A percentile compares a stretch with the other conserved stretches of the same genome.
These are phyloP conservation scores for Actinomucor elegans DNA, from an alignment of 371 early-diverging fungal species.

Conservation along the genomic window DNA sequence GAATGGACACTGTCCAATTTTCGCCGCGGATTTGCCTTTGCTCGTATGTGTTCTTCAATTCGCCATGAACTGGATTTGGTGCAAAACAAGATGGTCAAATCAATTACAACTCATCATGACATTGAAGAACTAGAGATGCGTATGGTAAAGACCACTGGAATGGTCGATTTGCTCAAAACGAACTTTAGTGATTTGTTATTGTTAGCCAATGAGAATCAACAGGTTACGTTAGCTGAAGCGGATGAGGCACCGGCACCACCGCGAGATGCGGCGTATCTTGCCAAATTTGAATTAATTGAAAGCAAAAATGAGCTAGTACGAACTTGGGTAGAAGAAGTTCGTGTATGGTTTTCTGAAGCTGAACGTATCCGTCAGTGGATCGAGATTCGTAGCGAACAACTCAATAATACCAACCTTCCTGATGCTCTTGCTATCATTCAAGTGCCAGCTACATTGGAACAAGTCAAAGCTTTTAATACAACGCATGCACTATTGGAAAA, in stretches of 20 bases:
- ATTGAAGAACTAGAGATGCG: conserved; percentile 40
- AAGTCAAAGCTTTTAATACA: conserved; percentile 35
- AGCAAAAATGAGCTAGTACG: conserved; percentile 34
- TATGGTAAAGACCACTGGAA: conserved; percentile 26
- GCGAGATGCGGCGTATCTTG: conserved; percentile 22
- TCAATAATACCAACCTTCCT: conserved; percentile 32
- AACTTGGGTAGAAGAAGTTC: conserved; percentile 52
- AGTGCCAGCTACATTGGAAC: conserved; percentile 21
- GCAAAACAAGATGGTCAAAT: conserved; percentile 42
- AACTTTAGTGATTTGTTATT: conserved; percentile 28
- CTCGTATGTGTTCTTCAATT: conserved; percentile 27
- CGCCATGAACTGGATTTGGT: conserved; percentile 48
- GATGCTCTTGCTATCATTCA: conserved; percentile 28
- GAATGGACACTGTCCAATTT: conserved; percentile 24
- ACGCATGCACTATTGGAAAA: conserved; percentile 39
- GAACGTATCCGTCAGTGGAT: conserved; percentile 46
- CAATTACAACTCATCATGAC: conserved; percentile 32
- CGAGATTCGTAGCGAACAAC: conserved; percentile 35
- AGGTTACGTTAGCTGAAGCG: background rate
- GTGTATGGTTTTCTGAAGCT: conserved; percentile 46
- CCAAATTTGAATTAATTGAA: conserved; percentile 31
- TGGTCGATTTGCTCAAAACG: conserved; percentile 22
- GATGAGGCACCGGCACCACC: background rate
- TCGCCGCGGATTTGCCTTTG: conserved; percentile 34
- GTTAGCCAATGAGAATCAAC: background rate